phyloP scores from a whole-genome alignment of 345 rosid species.

The Salix brachista region DNA sequence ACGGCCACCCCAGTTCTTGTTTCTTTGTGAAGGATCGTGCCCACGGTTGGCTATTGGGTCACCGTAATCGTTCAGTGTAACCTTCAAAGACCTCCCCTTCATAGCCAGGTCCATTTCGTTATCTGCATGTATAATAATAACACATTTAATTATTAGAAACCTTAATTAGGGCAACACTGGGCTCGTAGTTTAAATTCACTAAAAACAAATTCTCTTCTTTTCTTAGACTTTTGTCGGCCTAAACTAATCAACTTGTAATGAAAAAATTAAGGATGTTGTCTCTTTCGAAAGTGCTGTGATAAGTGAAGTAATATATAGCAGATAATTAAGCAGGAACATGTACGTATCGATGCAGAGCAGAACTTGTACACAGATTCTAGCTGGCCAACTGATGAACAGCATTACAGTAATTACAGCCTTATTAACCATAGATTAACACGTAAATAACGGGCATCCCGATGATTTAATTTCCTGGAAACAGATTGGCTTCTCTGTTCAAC shows the following conservation, averaged over 20 bases:
- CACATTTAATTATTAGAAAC: not conserved
- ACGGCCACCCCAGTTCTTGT: slow-evolving; percentile 20
- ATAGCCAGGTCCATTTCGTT: slow-evolving; percentile 13
- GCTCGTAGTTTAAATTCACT: not conserved
- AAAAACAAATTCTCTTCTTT: not conserved
- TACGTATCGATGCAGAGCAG: not conserved
- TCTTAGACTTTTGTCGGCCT: not conserved
- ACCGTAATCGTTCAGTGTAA: slow-evolving; percentile 46
- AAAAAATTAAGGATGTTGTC: not conserved
- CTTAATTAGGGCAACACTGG: not conserved
- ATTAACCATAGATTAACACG: not conserved
- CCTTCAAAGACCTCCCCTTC: slow-evolving; percentile 46
- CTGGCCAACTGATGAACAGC: not conserved
- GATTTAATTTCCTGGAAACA: not conserved
- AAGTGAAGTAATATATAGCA: not conserved
- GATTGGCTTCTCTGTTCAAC: not conserved
- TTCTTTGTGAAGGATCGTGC: slow-evolving; percentile 48
- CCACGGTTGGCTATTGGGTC: slow-evolving; percentile 52
- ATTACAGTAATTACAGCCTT: not conserved
- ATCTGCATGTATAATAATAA: slow-evolving; percentile 14
- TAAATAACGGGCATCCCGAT: not conserved
- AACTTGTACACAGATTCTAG: not conserved
- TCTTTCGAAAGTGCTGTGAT: not conserved
- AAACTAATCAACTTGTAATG: not conserved
- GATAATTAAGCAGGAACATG: not conserved